A percentile compares a stretch with the other conserved stretches of the same genome.
These are phyloP conservation scores for Camellia sinensis DNA, from an alignment of 148 eudicot species.

Conservation along the genomic window DNA sequence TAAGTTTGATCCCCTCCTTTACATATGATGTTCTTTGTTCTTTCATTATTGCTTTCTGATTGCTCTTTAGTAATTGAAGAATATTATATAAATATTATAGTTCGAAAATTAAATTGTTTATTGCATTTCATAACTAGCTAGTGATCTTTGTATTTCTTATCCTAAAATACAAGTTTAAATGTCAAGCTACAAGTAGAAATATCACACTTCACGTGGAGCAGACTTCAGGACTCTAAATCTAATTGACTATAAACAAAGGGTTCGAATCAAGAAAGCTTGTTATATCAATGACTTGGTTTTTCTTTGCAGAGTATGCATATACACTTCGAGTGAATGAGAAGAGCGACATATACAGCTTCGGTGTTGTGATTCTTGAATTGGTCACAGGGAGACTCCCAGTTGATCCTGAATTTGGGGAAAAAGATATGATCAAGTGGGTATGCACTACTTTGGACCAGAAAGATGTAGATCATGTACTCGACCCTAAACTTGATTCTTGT, in stretches of 20 bases:
- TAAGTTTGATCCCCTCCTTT: neutral
- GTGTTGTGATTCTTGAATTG: conserved; percentile 73
- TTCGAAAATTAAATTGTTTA: neutral
- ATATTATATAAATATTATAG: neutral
- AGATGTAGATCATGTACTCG: conserved; percentile 66
- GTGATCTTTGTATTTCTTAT: neutral
- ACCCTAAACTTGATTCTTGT: conserved; percentile 67
- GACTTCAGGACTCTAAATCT: no score
- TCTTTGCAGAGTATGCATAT: conserved; percentile 76
- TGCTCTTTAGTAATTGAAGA: no score
- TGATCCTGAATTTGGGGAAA: conserved; percentile 86
- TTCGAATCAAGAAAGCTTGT: neutral
- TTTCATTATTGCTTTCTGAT: neutral
- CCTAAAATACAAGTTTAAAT: no score
- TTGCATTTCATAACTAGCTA: neutral
- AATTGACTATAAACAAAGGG: no score
- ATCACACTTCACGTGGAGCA: neutral
- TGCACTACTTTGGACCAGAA: conserved; percentile 78
- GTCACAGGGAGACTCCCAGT: conserved; percentile 71
- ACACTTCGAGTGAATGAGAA: conserved; percentile 89
- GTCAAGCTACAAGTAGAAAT: neutral
- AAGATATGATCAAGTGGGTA: conserved; percentile 91
- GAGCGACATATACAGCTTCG: conserved; percentile 90
- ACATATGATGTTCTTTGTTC: neutral
- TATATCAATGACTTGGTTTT: neutral